A percentile compares a stretch with the other conserved stretches of the same genome.
These are phyloP conservation scores for Debaryomyces fabryi DNA, from an alignment of 1,139 yeast genomes.

Conservation along the genomic window DNA sequence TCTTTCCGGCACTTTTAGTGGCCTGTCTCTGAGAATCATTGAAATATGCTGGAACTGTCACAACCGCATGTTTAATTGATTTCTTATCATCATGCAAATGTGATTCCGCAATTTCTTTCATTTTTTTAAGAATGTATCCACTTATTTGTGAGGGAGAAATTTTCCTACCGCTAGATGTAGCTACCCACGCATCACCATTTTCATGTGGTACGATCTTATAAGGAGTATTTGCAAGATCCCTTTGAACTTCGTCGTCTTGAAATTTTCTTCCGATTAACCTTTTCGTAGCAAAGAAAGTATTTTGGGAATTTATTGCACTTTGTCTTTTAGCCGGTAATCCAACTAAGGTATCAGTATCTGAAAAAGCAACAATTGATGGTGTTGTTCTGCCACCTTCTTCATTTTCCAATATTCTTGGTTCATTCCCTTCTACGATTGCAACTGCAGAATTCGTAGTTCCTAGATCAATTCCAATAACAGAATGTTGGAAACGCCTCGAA, in stretches of 20 bases:
- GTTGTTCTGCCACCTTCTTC: conserved; percentile 98
- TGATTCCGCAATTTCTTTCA: conserved; percentile 96
- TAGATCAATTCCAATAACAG: conserved; percentile 73
- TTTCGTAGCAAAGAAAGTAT: conserved; percentile 97
- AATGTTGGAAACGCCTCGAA: conserved; percentile 18
- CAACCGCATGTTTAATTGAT: conserved; percentile 78
- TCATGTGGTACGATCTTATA: conserved; percentile 95
- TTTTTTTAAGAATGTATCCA: conserved; percentile 93
- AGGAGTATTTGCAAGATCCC: conserved; percentile 66
- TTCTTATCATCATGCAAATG: conserved; percentile 64
- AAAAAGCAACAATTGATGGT: conserved; percentile 97
- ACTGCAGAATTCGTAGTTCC: conserved; percentile 87
- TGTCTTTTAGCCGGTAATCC: conserved; percentile 99
- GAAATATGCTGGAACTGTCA: conserved; percentile 81
- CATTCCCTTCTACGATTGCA: conserved; percentile 58
- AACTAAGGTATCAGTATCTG: conserved; percentile 85
- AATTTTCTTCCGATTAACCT: conserved; percentile 82
- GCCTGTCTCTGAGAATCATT: conserved; percentile 81
- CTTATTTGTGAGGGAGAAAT: conserved; percentile 95
- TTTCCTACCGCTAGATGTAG: conserved; percentile 90
- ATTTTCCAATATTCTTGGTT: conserved; percentile 64
- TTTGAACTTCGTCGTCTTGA: conserved; percentile 64
- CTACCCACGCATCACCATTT: conserved; percentile 99
- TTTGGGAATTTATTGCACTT: conserved; percentile 98
- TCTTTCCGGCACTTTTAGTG: conserved; percentile 69